phyloP scores from a whole-genome alignment of 78 protist species.

The Dictyostelium intermedium region DNA sequence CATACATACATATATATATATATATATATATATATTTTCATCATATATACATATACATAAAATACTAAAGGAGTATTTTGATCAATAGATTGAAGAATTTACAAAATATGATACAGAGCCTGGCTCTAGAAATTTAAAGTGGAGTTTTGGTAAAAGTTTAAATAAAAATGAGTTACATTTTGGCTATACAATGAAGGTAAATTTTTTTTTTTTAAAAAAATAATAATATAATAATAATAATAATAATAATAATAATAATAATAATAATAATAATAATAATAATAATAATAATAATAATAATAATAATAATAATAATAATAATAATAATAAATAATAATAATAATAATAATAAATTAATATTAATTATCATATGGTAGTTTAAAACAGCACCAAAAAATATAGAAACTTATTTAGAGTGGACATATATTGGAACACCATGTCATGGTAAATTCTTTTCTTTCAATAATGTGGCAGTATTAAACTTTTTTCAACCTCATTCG shows the following conservation, averaged over 20 bases:
- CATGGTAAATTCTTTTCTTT: constrained; percentile 65
- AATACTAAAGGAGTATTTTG: background rate
- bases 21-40: too few species aligned
- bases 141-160: constrained; percentile 83
- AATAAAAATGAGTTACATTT: constrained; percentile 59
- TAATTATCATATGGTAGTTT: too few species aligned
- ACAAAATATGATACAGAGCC: constrained; percentile 41
- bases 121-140: constrained; percentile 52
- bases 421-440: constrained; percentile 69
- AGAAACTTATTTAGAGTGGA: constrained; percentile 72
- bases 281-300: too few species aligned
- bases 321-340: background rate
- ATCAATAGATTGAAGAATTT: constrained; percentile 56
- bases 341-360: background rate
- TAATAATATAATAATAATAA: too few species aligned
- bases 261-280: too few species aligned
- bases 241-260: too few species aligned
- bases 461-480: constrained; percentile 56
- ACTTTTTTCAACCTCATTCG: constrained; percentile 76
- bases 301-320: background rate
- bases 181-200: constrained; percentile 79
- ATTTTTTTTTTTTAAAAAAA: too few species aligned
- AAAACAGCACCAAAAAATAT: constrained; percentile 45
- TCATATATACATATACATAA: too few species aligned
- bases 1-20: too few species aligned